Base-by-base conservation (phyloP, 2,329 filamentous ascomycete species). In the Sordariomycetes sp. region DNA sequence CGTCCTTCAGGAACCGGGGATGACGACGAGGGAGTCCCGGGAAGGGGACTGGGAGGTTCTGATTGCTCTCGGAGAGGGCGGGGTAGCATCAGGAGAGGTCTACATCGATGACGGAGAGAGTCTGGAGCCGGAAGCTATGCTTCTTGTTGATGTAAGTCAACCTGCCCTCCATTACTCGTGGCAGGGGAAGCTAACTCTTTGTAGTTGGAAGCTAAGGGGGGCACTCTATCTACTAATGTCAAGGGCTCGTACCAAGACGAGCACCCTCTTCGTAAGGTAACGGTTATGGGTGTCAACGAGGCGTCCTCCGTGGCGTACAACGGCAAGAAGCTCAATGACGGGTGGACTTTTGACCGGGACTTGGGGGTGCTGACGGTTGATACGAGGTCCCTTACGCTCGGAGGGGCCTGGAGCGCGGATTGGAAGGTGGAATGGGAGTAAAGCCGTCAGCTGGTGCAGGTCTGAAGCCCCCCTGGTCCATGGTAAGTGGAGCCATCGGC, bases 81-180 rank as follows among this genome's bases (percentile, higher is more conserved):
- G 86, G 3, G 80, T 73, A 7, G 90, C 90, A 0, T 69, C 67
- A 1, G 90, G 90, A 0, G 75, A 77, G 56, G 74, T 94, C 59
- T 94, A 92, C 68, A 72, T 94, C 5, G 90, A 94, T 63, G 89
- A 95, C 61, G 90, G 90, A 10, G 83, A 85, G 60, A 84, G 79
- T 28, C 64, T 92, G 55, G 72, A 80, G 60, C 88, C 88, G 69
- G 61, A 71, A 3, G 37, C 75, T 0, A 85, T 78, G 0, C 75
- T 84, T 5, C 75, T 75, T 60, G 78, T 90, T 25, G 65, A 74
- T 59, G 74, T 75, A 59, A 65, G 71, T 71, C 60, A 59, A 40
- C 40, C 20, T 12, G 7, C 54, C 24, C 58, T 25, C 16, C 20
- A 11, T 4, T 50, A 53, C 18, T 25, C 22, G 14, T 12, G 3